These are phyloP conservation scores for Amauroascus niger DNA, from an alignment of 2,329 filamentous ascomycete species.

Conservation along the genomic window DNA sequence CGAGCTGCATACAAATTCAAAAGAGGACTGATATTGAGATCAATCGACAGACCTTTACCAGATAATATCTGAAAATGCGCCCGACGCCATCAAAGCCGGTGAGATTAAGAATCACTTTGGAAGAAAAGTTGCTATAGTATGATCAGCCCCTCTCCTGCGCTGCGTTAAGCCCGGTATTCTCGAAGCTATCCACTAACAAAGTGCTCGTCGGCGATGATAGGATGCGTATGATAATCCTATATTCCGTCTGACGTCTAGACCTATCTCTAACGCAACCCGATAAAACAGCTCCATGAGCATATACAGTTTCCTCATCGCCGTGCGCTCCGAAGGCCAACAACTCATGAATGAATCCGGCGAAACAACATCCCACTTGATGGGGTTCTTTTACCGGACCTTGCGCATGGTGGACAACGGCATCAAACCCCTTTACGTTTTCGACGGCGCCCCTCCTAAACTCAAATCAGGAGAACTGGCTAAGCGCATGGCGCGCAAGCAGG, in stretches of 20 bases:
- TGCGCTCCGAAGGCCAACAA: constrained; percentile 92
- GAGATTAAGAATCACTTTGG: constrained; percentile 99
- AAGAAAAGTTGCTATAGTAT: constrained; percentile 91
- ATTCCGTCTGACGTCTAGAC: neutral
- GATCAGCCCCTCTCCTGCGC: no score
- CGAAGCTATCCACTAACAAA: neutral
- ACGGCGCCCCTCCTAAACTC: constrained; percentile 90
- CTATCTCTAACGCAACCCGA: neutral
- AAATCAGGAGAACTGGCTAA: constrained; percentile 96
- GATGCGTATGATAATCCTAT: constrained; percentile 36
- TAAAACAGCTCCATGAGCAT: constrained; percentile 89
- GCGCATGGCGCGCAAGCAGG: constrained; percentile 87
- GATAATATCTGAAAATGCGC: constrained; percentile 83
- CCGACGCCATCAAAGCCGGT: constrained; percentile 88
- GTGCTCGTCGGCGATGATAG: constrained; percentile 20
- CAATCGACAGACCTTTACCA: constrained; percentile 56
- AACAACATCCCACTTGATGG: constrained; percentile 97
- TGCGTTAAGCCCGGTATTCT: no score
- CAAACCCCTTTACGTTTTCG: constrained; percentile 96
- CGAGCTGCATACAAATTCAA: constrained; percentile 1
- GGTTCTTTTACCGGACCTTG: constrained; percentile 97
- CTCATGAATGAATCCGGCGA: constrained; percentile 91
- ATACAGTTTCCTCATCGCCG: constrained; percentile 96
- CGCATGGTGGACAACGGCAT: constrained; percentile 98
- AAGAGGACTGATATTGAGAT: no score